A percentile compares a stretch with the other conserved stretches of the same genome.
Conservation (phyloP, 306 rosid genomes). For the Prunus kanzakura region DNA sequence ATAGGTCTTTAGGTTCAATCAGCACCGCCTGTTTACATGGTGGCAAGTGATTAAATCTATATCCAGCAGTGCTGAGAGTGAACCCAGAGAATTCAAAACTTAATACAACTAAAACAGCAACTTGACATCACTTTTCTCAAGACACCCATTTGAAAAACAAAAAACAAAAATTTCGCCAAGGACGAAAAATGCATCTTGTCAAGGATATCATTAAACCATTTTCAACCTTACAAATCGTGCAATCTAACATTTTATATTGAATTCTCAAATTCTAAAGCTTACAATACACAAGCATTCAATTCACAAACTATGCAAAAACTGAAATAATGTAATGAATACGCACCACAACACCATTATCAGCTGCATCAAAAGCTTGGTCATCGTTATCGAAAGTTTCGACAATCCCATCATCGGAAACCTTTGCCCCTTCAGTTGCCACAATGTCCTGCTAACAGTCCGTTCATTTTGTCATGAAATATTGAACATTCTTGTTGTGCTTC, state of each 20-base stretch:
- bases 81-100: neutral
- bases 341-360: constrained; percentile 62
- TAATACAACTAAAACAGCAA: neutral
- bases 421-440: constrained; percentile 48
- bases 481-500: neutral
- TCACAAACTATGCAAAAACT: neutral
- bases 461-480: neutral
- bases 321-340: constrained; percentile 17
- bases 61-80: neutral
- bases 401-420: constrained; percentile 61
- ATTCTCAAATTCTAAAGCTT: neutral
- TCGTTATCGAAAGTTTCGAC: constrained; percentile 72
- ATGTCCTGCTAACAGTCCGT: constrained; percentile 50
- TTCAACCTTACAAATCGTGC: neutral
- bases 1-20: neutral
- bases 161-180: neutral
- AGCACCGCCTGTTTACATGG: neutral
- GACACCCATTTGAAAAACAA: neutral
- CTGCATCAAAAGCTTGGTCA: constrained; percentile 71
- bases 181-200: neutral
- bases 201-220: neutral
- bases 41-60: no score
- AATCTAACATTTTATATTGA: neutral
- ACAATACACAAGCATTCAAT: neutral
- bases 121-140: neutral